Evolutionary conservation across 331 rosid species (phyloP).

Genomic region (Saraca asoca): DNA sequence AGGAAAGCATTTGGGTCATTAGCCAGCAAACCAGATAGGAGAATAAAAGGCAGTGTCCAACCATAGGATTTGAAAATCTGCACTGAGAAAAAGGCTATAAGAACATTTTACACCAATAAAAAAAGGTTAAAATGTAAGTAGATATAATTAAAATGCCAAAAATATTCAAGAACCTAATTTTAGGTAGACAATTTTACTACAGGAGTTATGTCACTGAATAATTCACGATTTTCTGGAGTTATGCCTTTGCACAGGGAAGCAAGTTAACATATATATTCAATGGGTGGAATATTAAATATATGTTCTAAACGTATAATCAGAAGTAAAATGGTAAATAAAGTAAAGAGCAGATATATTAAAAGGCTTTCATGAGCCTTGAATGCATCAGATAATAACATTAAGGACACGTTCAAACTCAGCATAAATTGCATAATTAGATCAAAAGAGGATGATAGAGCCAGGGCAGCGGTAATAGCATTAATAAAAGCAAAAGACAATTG

Average conservation of each 20-base stretch:
- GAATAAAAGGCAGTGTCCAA: slow-evolving; percentile 71
- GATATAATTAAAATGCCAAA: neutral
- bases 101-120: slow-evolving; percentile 22
- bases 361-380: slow-evolving; percentile 1
- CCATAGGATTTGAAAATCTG: slow-evolving; percentile 87
- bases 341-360: neutral
- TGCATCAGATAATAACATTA: slow-evolving; percentile 8
- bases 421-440: neutral
- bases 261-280: slow-evolving; percentile 7
- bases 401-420: too few relatives aligned
- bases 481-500: neutral
- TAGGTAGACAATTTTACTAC: neutral
- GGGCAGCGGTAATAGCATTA: neutral
- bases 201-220: neutral
- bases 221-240: slow-evolving; percentile 7
- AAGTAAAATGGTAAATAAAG: neutral
- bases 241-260: slow-evolving; percentile 11
- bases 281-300: neutral
- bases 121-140: slow-evolving; percentile 10
- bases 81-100: slow-evolving; percentile 42
- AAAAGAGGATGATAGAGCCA: neutral
- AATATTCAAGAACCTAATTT: neutral
- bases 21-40: slow-evolving; percentile 55
- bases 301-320: neutral
- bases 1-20: slow-evolving; percentile 88